These are phyloP conservation scores for Millerozyma acaciae DNA, from an alignment of 805 yeast species.

Conservation along the genomic window DNA sequence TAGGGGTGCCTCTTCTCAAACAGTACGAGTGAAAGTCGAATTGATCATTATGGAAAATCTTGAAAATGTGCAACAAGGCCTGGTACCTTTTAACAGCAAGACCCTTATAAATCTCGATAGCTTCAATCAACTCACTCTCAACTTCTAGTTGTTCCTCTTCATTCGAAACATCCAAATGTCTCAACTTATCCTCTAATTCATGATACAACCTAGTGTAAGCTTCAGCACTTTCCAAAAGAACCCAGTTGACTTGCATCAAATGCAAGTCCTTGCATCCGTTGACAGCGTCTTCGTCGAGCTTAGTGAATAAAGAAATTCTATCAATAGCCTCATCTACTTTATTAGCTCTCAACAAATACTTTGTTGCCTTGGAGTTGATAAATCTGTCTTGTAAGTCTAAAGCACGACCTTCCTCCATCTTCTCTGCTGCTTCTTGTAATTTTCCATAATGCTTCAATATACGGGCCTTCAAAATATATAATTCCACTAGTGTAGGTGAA, in stretches of 20 bases:
- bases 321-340: constrained; percentile 70
- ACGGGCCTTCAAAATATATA: constrained; percentile 76
- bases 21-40: constrained; percentile 93
- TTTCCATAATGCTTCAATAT: constrained; percentile 71
- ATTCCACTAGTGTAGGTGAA: constrained; percentile 83
- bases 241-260: constrained; percentile 90
- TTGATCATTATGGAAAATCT: constrained; percentile 77
- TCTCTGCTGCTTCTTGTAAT: constrained; percentile 54
- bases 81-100: constrained; percentile 75
- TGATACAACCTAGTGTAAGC: constrained; percentile 62
- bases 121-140: constrained; percentile 35
- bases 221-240: constrained; percentile 78
- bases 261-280: constrained; percentile 86
- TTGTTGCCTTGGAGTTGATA: constrained; percentile 82
- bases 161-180: constrained; percentile 13
- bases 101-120: constrained; percentile 50
- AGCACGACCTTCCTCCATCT: constrained; percentile 66
- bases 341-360: constrained; percentile 76
- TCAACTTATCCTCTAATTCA: constrained; percentile 18
- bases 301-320: constrained; percentile 75
- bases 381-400: constrained; percentile 88
- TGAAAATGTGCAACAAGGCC: constrained; percentile 63
- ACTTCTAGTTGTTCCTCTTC: constrained; percentile 22
- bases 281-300: constrained; percentile 66
- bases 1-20: constrained; percentile 84